Evolutionary conservation across 768 basidiomycete species (phyloP).

Genomic region (Chlorophyllum brunneum): DNA sequence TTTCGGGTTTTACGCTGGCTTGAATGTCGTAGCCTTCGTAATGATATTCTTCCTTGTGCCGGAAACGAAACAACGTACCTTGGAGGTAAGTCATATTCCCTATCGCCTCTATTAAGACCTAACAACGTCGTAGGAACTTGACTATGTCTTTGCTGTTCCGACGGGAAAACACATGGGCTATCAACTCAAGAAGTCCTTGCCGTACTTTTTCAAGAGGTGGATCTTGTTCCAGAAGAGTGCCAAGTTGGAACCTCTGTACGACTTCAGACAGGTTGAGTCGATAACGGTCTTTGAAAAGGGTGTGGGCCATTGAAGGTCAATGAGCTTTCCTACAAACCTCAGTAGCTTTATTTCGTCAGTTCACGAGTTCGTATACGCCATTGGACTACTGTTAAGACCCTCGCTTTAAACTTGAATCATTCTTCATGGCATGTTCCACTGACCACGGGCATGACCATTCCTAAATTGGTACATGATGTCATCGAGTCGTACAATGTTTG

Average conservation of each 20-base stretch:
- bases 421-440: no score
- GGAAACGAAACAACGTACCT: slow-evolving; percentile 50
- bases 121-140: no score
- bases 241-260: slow-evolving; percentile 42
- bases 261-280: slow-evolving; percentile 47
- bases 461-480: slow-evolving; percentile 6
- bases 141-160: slow-evolving; percentile 51
- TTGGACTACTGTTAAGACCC: no score
- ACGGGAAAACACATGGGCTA: slow-evolving; percentile 40
- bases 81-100: no score
- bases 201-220: slow-evolving; percentile 47
- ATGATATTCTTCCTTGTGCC: slow-evolving; percentile 57
- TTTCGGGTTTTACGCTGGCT: slow-evolving; percentile 55
- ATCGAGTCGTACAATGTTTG: neutral
- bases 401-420: no score
- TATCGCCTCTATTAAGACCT: no score
- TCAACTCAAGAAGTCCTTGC: slow-evolving; percentile 39
- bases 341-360: no score
- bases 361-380: no score
- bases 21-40: slow-evolving; percentile 45
- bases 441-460: no score
- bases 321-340: no score
- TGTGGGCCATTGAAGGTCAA: slow-evolving; percentile 3
- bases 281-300: slow-evolving; percentile 7
- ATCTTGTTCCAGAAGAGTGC: slow-evolving; percentile 35